Conservation (phyloP, 1,284 basidiomycete genomes). For the Rhodotorula sp. region DNA sequence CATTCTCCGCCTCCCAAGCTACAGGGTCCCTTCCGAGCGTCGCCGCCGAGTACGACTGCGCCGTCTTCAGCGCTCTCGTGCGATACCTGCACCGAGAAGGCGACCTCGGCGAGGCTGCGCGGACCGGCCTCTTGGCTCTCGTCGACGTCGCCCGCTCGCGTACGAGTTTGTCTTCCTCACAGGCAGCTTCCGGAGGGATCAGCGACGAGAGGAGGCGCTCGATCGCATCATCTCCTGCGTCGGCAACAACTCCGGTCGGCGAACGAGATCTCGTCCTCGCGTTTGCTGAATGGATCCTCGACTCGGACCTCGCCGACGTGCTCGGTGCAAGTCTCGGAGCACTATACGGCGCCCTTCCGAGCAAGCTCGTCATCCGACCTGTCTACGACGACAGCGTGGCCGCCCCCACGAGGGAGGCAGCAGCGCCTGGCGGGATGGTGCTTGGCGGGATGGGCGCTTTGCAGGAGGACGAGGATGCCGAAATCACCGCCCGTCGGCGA, state of each 20-base stretch:
- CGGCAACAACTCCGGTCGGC: conserved; percentile 44
- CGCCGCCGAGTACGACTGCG: conserved; percentile 90
- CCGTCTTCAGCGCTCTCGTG: conserved; percentile 91
- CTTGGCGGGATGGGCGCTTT: conserved; percentile 59
- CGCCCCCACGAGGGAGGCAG: conserved; percentile 34
- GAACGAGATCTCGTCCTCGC: conserved; percentile 77
- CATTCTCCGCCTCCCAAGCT: conserved; percentile 9
- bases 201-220: conserved; percentile 42
- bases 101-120: conserved; percentile 87
- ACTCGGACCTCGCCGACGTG: conserved; percentile 95
- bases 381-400: conserved; percentile 1
- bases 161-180: conserved; percentile 45
- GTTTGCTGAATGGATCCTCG: conserved; percentile 87
- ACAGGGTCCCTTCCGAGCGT: conserved; percentile 47
- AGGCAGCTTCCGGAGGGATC: conserved; percentile 38
- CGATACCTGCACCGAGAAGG: conserved; percentile 95
- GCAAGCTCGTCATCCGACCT: conserved; percentile 62
- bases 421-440: conserved; percentile 56
- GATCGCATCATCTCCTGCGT: background rate
- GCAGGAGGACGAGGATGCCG: conserved; percentile 49
- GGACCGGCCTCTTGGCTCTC: conserved; percentile 85
- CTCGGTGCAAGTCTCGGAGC: conserved; percentile 90
- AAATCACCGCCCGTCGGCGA: conserved; percentile 58
- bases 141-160: conserved; percentile 91
- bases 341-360: conserved; percentile 85